Conservation (phyloP, 495 filamentous ascomycete genomes). For the Penicillium mononematosum region DNA sequence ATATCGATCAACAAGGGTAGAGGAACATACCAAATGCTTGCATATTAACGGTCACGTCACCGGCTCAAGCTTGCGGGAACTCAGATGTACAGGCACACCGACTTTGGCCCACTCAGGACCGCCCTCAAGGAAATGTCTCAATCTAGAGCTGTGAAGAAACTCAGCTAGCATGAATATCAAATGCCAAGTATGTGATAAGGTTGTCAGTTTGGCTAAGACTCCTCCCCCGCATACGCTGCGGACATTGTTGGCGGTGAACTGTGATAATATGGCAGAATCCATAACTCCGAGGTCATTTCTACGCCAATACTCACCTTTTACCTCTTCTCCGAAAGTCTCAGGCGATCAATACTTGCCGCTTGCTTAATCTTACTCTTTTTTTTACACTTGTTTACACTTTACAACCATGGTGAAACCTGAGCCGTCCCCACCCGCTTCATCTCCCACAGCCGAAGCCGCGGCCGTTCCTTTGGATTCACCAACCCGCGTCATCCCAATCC, state of each 20-base stretch:
- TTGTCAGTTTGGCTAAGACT: conserved; percentile 6
- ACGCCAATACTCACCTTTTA: neutral
- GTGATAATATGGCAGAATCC: conserved; percentile 4
- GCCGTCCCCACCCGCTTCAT: conserved; percentile 35
- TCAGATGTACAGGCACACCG: conserved; percentile 7
- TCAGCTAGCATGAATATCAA: conserved; percentile 12
- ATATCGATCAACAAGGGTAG: conserved; percentile 9
- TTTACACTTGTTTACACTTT: neutral
- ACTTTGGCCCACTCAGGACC: conserved; percentile 15
- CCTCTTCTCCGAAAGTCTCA: neutral
- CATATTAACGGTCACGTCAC: conserved; percentile 33
- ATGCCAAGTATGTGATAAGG: conserved; percentile 5
- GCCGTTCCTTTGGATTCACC: conserved; percentile 36
- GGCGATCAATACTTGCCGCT: neutral
- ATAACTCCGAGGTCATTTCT: neutral
- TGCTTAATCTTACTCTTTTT: neutral
- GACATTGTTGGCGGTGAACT: conserved; percentile 10
- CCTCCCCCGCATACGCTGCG: conserved; percentile 20
- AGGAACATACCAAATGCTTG: conserved; percentile 51
- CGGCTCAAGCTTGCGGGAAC: neutral
- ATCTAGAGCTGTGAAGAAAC: neutral
- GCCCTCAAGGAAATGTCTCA: conserved; percentile 9
- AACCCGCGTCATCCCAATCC: conserved; percentile 43
- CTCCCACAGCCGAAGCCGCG: conserved; percentile 27
- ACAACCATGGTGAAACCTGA: conserved; percentile 26